phyloP scores from a whole-genome alignment of 345 rosid species.

The Isatis tinctoria region DNA sequence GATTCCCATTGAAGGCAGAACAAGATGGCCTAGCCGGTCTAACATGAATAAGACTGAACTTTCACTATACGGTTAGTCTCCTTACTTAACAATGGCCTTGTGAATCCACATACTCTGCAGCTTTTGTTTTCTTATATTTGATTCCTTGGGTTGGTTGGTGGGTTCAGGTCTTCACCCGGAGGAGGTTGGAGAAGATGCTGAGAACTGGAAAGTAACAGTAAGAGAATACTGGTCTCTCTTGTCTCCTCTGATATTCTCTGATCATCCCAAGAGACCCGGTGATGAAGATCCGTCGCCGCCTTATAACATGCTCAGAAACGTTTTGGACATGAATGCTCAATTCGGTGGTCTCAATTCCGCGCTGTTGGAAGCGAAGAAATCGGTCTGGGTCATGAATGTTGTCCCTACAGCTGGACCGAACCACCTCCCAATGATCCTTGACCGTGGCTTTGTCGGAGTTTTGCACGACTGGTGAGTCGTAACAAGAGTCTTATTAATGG shows the following conservation, averaged over 20 bases:
- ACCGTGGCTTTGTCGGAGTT: constrained; percentile 91
- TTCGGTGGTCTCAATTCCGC: constrained; percentile 91
- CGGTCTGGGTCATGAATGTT: constrained; percentile 97
- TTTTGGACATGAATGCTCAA: constrained; percentile 94
- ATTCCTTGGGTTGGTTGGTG: constrained; percentile 3
- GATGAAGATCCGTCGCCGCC: constrained; percentile 99
- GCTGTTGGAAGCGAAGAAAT: constrained; percentile 70
- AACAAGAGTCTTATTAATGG: background rate
- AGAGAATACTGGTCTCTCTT: constrained; percentile 91
- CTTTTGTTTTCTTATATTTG: background rate
- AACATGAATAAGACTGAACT: constrained; percentile 68
- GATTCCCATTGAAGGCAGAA: constrained; percentile 78
- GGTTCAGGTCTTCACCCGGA: constrained; percentile 64
- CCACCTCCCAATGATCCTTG: constrained; percentile 80
- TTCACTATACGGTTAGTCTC: constrained; percentile 66
- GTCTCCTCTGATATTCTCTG: constrained; percentile 95
- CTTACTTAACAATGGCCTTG: background rate
- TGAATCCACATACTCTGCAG: background rate
- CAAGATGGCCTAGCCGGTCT: constrained; percentile 85
- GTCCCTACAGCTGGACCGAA: constrained; percentile 84
- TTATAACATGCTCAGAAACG: constrained; percentile 93
- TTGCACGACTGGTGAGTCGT: constrained; percentile 81
- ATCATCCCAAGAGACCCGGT: constrained; percentile 99
- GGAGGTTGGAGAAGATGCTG: constrained; percentile 61
- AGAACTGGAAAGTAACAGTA: constrained; percentile 54